Evolutionary conservation across 768 basidiomycete species (phyloP).

Genomic region (Lactarius pseudohatsudake): DNA sequence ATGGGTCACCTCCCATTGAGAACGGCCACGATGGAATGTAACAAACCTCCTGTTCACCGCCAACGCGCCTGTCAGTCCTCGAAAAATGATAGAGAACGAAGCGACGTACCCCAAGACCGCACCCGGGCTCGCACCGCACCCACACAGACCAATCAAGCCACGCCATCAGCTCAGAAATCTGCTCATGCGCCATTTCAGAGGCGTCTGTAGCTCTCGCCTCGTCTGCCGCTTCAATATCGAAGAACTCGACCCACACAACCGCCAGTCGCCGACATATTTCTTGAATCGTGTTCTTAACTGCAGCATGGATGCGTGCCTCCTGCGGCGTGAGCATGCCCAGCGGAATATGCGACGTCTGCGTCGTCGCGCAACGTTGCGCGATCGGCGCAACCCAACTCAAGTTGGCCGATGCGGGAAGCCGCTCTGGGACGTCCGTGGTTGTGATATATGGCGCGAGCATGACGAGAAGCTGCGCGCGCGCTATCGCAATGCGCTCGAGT

Average conservation of each 20-base stretch:
- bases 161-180: conserved; percentile 25
- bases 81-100: no score
- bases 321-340: conserved; percentile 24
- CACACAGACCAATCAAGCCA: conserved; percentile 32
- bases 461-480: conserved; percentile 23
- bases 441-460: conserved; percentile 37
- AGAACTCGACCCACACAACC: conserved; percentile 26
- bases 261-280: conserved; percentile 28
- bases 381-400: conserved; percentile 25
- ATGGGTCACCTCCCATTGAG: background rate
- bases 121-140: conserved; percentile 26
- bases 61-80: background rate
- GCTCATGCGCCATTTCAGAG: conserved; percentile 1
- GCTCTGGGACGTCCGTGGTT: conserved; percentile 18
- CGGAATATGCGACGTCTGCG: conserved; percentile 9
- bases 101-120: conserved; percentile 25
- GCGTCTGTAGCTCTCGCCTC: background rate
- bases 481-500: background rate
- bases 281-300: conserved; percentile 9
- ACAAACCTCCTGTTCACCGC: conserved; percentile 14
- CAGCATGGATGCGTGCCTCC: conserved; percentile 23
- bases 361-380: conserved; percentile 25
- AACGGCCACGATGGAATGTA: conserved; percentile 30
- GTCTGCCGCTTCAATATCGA: conserved; percentile 26
- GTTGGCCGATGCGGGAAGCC: conserved; percentile 3